Evolutionary conservation across 768 basidiomycete genomes (phyloP), one percentile per base, ranked within the genome.

Genomic region (Rhizopogon roseolus): DNA sequence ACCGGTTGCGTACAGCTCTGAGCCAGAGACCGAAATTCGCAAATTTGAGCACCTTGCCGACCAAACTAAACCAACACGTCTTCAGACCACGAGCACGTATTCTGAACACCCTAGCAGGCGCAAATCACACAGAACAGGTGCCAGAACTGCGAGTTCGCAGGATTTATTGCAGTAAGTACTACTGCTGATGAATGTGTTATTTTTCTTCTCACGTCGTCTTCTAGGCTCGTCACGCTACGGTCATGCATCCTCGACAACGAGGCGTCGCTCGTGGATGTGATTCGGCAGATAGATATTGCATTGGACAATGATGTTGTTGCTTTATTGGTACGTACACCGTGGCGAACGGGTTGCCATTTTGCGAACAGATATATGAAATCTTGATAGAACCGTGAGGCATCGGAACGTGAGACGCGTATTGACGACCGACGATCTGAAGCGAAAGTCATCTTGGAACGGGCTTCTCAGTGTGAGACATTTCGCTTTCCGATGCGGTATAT

Each of bases 1-100:
- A n/a, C 85, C 84, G 10, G 71, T 79, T 41, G 87, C 84, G 8
- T 89, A 88, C 62, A 77, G 77, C 28, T 89, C 89, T 1, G 88
- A 90, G 61, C 86, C 87, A 34, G 89, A 90, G 70, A 71, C 70
- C 19, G 78, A 78, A 41, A 62, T 76, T 14, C 70, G 74, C 42
- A 78, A 73, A 55, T 68, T 72, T 13, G 73, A 75, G 48, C 73
- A 73, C 49, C 57, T 51, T 5, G 62, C 59, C 6, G 28, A 32
- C 10, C 55, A 53, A 50, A n/a, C 25, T n/a, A 49, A 46, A 42
- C 56, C 11, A n/a, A 25, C 29, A 6, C 29, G n/a, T 17, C 46
- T 36, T 32, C n/a, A 48, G 7, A n/a, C 27, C 10, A 16, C 36
- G 8, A 25, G 19, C 10, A 49, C 10, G 22, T n/a, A 28, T 17